Conservation (phyloP, 2,329 filamentous ascomycete genomes). For the Amauroascus verrucosus region DNA sequence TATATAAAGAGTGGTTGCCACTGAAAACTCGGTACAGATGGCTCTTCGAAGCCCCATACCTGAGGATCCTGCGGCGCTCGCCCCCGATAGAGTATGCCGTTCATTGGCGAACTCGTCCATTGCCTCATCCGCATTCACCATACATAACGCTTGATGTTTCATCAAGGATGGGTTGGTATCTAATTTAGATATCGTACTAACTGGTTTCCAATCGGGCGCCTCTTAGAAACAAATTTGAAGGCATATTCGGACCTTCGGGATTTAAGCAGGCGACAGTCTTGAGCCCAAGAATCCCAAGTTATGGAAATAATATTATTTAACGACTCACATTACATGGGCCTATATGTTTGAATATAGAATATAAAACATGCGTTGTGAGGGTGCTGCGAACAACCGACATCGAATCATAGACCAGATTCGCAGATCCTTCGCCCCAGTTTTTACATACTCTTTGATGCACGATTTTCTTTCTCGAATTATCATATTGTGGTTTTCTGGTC, state of each 20-base stretch:
- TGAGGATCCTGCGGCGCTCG: neutral
- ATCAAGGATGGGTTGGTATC: neutral
- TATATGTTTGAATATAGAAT: neutral
- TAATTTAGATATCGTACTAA: neutral
- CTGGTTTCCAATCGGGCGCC: too few relatives aligned
- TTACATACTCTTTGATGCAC: neutral
- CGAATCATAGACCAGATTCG: neutral
- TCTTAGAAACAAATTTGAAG: neutral
- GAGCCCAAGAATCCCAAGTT: neutral
- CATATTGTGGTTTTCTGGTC: neutral
- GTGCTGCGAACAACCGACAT: neutral
- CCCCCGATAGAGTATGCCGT: neutral
- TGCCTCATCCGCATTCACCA: neutral
- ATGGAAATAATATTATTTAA: too few relatives aligned
- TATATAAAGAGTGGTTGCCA: neutral
- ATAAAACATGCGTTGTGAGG: neutral
- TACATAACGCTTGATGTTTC: neutral
- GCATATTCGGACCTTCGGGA: neutral
- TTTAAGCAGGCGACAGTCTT: neutral
- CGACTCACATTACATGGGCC: neutral
- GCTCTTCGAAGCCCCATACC: neutral
- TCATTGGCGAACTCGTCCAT: neutral
- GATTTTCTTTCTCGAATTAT: neutral
- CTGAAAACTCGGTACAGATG: neutral
- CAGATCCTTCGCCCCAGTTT: neutral